These are phyloP conservation scores for Chaetothyriales sp. DNA, from an alignment of 2,329 filamentous ascomycete genomes.

Conservation along the genomic window DNA sequence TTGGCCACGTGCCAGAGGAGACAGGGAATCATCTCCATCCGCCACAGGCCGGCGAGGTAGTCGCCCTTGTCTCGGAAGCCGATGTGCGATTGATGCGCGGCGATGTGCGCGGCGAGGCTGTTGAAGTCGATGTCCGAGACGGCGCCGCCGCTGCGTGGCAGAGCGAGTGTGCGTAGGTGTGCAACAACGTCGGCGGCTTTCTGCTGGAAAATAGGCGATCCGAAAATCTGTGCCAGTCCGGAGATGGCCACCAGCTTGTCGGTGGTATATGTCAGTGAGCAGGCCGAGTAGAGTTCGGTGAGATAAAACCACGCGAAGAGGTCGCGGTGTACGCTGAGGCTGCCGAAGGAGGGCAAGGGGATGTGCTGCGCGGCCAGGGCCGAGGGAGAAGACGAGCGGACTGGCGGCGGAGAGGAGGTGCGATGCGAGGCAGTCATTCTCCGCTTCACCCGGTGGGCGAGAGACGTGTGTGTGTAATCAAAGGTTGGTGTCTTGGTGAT, in stretches of 20 bases:
- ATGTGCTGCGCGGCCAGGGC: not conserved
- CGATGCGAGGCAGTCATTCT: not conserved
- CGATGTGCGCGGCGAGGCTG: not conserved
- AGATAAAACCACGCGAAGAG: conserved; percentile 1
- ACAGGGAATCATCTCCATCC: conserved; percentile 3
- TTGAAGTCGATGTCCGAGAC: not conserved
- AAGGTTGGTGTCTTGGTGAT: not conserved
- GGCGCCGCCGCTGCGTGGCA: not conserved
- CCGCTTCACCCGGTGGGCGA: not conserved
- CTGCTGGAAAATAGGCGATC: not conserved
- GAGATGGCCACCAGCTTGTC: conserved; percentile 8
- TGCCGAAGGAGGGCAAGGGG: not conserved
- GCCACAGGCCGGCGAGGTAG: conserved; percentile 10
- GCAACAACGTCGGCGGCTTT: not conserved
- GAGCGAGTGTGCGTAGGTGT: not conserved
- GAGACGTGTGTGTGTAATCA: not conserved
- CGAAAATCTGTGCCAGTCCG: not conserved
- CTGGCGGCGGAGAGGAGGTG: not conserved
- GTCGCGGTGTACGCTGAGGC: not conserved
- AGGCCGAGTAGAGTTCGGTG: conserved; percentile 4
- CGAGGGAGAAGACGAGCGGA: not conserved
- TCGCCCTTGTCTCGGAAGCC: not conserved
- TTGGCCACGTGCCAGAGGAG: conserved; percentile 7
- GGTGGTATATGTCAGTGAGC: conserved; percentile 1
- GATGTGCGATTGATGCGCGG: not conserved